Percentiles rank a stretch among this genome's conserved stretches.
Evolutionary conservation across 345 rosid genomes (phyloP).

Genomic region (Geranium rotundifolium): DNA sequence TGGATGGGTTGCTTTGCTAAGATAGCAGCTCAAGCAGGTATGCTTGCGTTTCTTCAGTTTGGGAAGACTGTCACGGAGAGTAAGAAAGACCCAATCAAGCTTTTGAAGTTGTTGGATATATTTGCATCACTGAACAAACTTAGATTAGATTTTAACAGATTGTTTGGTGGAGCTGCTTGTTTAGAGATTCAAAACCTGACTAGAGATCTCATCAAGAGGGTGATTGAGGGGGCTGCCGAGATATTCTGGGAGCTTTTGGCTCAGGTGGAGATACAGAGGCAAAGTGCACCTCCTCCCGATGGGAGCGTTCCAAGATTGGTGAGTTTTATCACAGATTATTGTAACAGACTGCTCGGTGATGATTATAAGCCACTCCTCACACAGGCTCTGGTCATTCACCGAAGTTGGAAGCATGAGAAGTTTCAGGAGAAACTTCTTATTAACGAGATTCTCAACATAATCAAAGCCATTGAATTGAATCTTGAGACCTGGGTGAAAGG

Average conservation of each 20-base stretch:
- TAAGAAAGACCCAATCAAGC: constrained; percentile 91
- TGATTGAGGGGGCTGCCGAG: constrained; percentile 82
- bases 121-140: constrained; percentile 77
- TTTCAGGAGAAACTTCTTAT: constrained; percentile 79
- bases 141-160: constrained; percentile 83
- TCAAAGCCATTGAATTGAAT: constrained; percentile 64
- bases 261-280: constrained; percentile 88
- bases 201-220: constrained; percentile 80
- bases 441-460: constrained; percentile 51
- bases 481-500: constrained; percentile 76
- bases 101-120: constrained; percentile 78
- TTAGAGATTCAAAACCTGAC: constrained; percentile 87
- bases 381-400: constrained; percentile 76
- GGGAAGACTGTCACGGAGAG: constrained; percentile 91
- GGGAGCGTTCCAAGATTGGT: constrained; percentile 74
- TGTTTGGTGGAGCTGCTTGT: constrained; percentile 96
- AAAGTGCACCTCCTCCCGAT: constrained; percentile 68
- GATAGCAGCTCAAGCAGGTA: constrained; percentile 95
- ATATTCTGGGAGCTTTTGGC: constrained; percentile 87
- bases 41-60: constrained; percentile 84
- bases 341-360: constrained; percentile 79
- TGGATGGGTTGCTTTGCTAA: constrained; percentile 97
- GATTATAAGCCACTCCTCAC: constrained; percentile 64
- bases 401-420: constrained; percentile 85
- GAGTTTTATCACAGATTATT: constrained; percentile 77